Percentiles rank a stretch among this genome's conserved stretches.
Evolutionary conservation across 768 basidiomycete genomes (phyloP).

Genomic region (Hydnomerulius pinastri): DNA sequence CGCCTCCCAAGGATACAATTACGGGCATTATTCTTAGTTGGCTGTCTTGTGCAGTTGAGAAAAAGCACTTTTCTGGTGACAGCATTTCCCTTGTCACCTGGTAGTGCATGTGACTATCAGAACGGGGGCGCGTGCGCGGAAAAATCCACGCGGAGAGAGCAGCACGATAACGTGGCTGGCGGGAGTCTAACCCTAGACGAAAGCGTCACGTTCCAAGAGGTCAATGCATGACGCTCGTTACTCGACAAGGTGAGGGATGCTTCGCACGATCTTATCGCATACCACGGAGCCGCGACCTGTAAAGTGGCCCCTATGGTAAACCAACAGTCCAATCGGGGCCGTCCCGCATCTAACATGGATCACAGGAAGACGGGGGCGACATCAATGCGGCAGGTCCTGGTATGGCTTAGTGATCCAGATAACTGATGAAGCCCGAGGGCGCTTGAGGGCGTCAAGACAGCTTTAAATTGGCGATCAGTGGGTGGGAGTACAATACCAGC

Average conservation of each 20-base stretch:
- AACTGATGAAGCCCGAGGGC: background rate
- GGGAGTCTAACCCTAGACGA: too few species aligned
- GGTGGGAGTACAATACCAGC: background rate
- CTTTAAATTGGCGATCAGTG: background rate
- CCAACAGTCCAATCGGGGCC: background rate
- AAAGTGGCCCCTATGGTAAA: background rate
- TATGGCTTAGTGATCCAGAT: background rate
- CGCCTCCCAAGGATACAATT: too few species aligned
- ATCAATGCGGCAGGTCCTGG: background rate
- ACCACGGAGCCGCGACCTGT: background rate
- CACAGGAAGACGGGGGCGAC: background rate
- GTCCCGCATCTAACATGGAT: background rate
- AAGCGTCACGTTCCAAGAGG: too few species aligned
- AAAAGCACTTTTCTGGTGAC: background rate
- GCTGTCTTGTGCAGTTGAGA: background rate
- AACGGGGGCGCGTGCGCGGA: too few species aligned
- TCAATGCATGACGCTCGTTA: background rate
- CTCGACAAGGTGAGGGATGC: background rate
- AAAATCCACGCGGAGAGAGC: too few species aligned
- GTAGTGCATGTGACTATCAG: too few species aligned
- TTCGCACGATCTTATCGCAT: conserved; percentile 1
- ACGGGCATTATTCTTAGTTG: too few species aligned
- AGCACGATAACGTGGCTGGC: too few species aligned
- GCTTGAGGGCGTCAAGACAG: background rate
- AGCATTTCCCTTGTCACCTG: background rate